Evolutionary conservation across 805 yeast species (phyloP).

Genomic region (Hanseniaspora valbyensis): DNA sequence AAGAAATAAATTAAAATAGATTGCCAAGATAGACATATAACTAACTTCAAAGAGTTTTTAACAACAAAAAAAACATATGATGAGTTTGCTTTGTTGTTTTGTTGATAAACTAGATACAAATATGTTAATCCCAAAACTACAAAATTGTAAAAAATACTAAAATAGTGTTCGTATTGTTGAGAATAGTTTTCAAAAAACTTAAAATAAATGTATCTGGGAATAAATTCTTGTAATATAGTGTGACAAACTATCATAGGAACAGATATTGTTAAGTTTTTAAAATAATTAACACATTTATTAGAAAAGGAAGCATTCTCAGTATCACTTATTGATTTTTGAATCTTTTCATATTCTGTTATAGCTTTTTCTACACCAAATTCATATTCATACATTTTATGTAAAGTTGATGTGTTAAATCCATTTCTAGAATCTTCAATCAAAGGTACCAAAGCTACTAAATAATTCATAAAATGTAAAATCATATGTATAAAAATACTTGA

Average conservation of each 20-base stretch:
- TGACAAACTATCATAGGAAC: neutral
- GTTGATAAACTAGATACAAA: neutral
- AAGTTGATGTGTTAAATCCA: neutral
- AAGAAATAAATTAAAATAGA: neutral
- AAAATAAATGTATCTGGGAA: neutral
- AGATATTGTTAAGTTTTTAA: neutral
- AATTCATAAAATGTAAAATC: neutral
- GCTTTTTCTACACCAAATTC: conserved; percentile 1
- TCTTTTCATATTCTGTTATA: neutral
- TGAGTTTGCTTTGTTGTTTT: neutral
- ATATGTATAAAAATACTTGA: neutral
- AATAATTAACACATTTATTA: neutral
- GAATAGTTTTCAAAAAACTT: neutral
- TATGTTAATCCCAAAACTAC: neutral
- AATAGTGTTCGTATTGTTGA: too few species aligned
- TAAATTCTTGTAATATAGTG: neutral
- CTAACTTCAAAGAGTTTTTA: neutral
- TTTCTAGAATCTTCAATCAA: neutral
- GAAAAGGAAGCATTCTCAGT: neutral
- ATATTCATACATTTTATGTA: conserved; percentile 12
- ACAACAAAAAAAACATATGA: neutral
- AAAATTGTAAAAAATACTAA: neutral
- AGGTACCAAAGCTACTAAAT: neutral
- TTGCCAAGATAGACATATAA: neutral
- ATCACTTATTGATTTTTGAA: neutral